These are phyloP conservation scores for Blumeriella jaapii DNA, from an alignment of 2,329 filamentous ascomycete species.

Conservation along the genomic window DNA sequence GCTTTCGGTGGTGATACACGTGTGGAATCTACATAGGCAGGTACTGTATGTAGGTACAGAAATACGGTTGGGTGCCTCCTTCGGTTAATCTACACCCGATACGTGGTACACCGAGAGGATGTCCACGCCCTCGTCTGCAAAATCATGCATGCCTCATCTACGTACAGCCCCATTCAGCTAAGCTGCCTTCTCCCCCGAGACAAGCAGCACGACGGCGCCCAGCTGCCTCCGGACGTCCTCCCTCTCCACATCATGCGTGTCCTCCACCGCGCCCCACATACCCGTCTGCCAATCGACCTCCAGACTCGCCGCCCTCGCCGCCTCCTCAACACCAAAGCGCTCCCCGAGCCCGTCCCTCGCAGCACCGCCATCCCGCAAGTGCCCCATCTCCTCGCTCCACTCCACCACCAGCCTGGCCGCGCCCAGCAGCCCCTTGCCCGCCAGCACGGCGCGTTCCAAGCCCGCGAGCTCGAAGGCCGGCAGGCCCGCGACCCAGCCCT, in stretches of 20 bases:
- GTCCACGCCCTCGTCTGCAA: too few species aligned
- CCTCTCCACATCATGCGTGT: conserved; percentile 92
- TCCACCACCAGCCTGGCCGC: conserved; percentile 69
- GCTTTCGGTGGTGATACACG: too few species aligned
- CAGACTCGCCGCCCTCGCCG: conserved; percentile 62
- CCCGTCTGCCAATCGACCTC: conserved; percentile 86
- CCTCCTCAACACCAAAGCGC: conserved; percentile 71
- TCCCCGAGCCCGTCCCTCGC: conserved; percentile 28
- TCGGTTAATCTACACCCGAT: too few species aligned
- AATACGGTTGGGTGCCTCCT: too few species aligned
- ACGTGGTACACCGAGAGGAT: too few species aligned
- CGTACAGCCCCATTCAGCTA: conserved; percentile 2
- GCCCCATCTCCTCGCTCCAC: conserved; percentile 67
- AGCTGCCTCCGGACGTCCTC: conserved; percentile 83
- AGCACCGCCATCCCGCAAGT: too few species aligned
- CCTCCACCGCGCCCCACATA: conserved; percentile 90
- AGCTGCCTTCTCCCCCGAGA: conserved; percentile 41
- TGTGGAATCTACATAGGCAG: too few species aligned
- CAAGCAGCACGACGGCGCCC: conserved; percentile 73
- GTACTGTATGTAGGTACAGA: too few species aligned
- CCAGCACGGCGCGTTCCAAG: conserved; percentile 71
- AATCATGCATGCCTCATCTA: too few species aligned
- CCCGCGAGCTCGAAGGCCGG: conserved; percentile 74
- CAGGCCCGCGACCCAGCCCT: conserved; percentile 64
- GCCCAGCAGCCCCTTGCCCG: conserved; percentile 75